Base-by-base conservation (phyloP, 2,329 filamentous ascomycete genomes). In the Beauveria rudraprayagi region DNA sequence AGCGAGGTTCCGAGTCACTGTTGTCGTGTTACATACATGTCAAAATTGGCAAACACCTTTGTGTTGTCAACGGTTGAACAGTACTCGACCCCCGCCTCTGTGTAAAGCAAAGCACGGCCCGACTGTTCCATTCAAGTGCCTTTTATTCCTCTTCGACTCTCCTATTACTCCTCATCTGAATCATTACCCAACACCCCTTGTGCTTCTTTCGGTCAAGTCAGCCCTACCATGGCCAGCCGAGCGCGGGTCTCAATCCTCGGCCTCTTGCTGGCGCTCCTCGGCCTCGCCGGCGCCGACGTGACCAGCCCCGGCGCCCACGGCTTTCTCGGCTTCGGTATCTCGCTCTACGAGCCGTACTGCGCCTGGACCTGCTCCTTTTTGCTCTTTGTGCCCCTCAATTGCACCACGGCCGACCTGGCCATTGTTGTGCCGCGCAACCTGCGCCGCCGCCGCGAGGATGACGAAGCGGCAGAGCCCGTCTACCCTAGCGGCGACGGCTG, bases 261-360 rank as follows among this genome's bases (percentile, higher is more conserved):
- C 44, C 56, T 61, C 28, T 22, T 58, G 44, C 28, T 52, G 46
- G 44, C 60, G 53, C 46, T 61, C 10, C 53, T 61, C 37, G 34
- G 34, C 43, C 22, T 24, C 24, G 37, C 24, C 52, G 34, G 24
- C 44, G 53, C 52, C 22, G 53, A 50, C 3, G 44, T 22, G 9
- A 28, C 40, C 41, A 53, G 44, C 44, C 52, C 51, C 51, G 44
- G 34, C 43, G 41, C 53, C 28, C 46, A 50, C 28, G 61, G 61
- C 52, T 62, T 70, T 17, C 61, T 67, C 30, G 65, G 65, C 22
- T 63, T 61, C 28, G 65, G 65, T 43, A 66, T 65, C 59, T 56
- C 53, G 3, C 64, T 69, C 63, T 68, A 65, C 43, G 34, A 70
- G n/a, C 70, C 70, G 4, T 64, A 65, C 14, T 73, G 72, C 51